phyloP scores from a whole-genome alignment of 495 filamentous ascomycete genomes.

The Paragyromitra xinjiangensis region DNA sequence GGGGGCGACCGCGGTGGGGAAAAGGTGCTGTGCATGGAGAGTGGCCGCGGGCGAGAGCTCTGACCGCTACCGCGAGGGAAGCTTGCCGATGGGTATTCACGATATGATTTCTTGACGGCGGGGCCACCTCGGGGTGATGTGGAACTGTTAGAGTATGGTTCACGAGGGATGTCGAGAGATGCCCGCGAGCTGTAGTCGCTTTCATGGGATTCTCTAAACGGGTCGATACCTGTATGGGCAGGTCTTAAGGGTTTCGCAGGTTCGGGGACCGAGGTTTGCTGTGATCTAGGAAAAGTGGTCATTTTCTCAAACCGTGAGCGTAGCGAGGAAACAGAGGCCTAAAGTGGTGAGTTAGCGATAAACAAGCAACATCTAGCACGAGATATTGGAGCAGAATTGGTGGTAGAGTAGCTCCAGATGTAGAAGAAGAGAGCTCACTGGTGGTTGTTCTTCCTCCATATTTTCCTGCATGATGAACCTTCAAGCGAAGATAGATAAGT shows the following conservation, averaged over 20 bases:
- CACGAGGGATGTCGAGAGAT: constrained; percentile 66
- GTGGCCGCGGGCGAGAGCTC: constrained; percentile 45
- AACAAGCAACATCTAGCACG: constrained; percentile 12
- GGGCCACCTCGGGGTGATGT: constrained; percentile 39
- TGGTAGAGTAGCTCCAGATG: neutral
- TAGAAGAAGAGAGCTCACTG: constrained; percentile 32
- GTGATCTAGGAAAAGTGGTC: constrained; percentile 64
- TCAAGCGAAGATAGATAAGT: neutral
- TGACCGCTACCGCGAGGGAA: constrained; percentile 44
- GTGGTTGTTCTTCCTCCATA: constrained; percentile 48
- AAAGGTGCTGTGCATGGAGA: constrained; percentile 56
- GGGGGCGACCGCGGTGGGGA: constrained; percentile 41
- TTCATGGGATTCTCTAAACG: constrained; percentile 44
- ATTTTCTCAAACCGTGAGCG: constrained; percentile 93
- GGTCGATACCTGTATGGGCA: constrained; percentile 60
- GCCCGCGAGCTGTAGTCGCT: constrained; percentile 60
- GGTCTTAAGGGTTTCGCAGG: constrained; percentile 62
- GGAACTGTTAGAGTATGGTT: constrained; percentile 57
- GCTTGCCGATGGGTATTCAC: constrained; percentile 41
- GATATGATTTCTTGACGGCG: constrained; percentile 32
- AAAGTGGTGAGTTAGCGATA: constrained; percentile 33
- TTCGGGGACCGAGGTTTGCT: constrained; percentile 58
- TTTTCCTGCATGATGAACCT: constrained; percentile 41
- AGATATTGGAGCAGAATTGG: constrained; percentile 1
- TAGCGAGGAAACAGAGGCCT: constrained; percentile 81